Base-by-base conservation (phyloP, 352 stramenopile species). In the Phytophthora sojae region DNA sequence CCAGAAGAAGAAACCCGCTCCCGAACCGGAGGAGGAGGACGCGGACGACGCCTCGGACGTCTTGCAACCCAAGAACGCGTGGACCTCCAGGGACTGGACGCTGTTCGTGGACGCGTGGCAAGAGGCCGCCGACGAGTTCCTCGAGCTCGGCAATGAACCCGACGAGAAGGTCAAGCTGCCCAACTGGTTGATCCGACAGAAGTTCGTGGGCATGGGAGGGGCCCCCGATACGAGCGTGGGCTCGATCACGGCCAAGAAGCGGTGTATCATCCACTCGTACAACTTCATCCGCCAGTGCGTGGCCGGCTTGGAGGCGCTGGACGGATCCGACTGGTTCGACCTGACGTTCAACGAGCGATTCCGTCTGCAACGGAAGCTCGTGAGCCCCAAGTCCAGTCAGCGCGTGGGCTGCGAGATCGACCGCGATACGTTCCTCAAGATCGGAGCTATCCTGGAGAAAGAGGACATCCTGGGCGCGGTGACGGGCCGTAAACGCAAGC, bases 121-220 rank as follows among this genome's bases (percentile, higher is more conserved):
- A 53, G 64, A 73, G 51, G 77, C 77, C 0, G 74, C 79, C 23
- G 75, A 82, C 11, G 74, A 75, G 17, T 84, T 84, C 42, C 54
- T 82, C 21, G 65, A 73, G 15, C 55, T 71, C 25, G 74, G 68
- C 7, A 75, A 84, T 35, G 68, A 76, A 19, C 50, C 63, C 1
- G 47, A 70, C 26, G 77, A 82, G 62, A 78, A 71, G 51, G 61
- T 80, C 2, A 84, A 82, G 52, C 58, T 84, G 23, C 77, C 77
- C 14, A 84, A 80, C 19, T 84, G 77, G 77, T 59, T 82, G 15
- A 76, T 84, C 37, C 74, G 67, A 26, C 77, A 84, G 57, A 76
- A 73, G 58, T 84, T 79, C 37, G 63, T 82, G 4, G 61, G 29
- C 0, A 25, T 73, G 1, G 77, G 77, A 17, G 77, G 77, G 19